phyloP scores from a whole-genome alignment of 768 basidiomycete species.

The Leccinum subtestaceum region DNA sequence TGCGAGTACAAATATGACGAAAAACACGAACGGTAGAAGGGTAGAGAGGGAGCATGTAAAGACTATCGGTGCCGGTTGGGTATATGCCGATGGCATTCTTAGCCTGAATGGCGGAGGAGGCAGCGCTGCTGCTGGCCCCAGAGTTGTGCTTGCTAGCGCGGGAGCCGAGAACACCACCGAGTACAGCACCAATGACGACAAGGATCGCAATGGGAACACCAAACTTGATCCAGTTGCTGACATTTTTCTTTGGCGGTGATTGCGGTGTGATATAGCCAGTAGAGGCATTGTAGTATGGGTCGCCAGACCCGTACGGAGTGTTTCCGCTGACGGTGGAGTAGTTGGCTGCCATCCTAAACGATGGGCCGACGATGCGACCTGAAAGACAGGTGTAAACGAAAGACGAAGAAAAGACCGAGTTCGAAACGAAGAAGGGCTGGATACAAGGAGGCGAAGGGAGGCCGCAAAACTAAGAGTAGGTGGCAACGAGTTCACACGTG shows the following conservation, averaged over 20 bases:
- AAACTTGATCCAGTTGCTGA: conserved; percentile 73
- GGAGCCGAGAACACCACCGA: conserved; percentile 80
- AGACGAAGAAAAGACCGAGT: conserved; percentile 16
- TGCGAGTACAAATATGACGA: not conserved
- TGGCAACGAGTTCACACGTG: conserved; percentile 19
- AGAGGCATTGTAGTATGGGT: conserved; percentile 68
- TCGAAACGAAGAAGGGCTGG: conserved; percentile 2
- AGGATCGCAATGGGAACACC: conserved; percentile 66
- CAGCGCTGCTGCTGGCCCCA: conserved; percentile 29
- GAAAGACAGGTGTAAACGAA: conserved; percentile 20
- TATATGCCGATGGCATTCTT: conserved; percentile 64
- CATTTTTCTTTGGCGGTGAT: conserved; percentile 45
- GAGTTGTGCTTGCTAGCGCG: conserved; percentile 47
- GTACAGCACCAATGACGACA: conserved; percentile 62
- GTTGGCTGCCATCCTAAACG: conserved; percentile 38
- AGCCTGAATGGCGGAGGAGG: conserved; percentile 54
- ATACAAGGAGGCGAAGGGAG: not conserved
- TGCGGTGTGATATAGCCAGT: conserved; percentile 64
- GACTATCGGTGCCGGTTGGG: conserved; percentile 75
- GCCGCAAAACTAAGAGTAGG: not conserved
- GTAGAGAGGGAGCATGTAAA: conserved; percentile 81
- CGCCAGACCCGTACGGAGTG: conserved; percentile 56
- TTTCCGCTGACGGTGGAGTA: conserved; percentile 35
- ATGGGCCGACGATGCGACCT: conserved; percentile 15
- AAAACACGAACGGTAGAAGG: conserved; percentile 73